These are phyloP conservation scores for Microbotryum violaceum DNA, from an alignment of 1,284 basidiomycete species.

Conservation along the genomic window DNA sequence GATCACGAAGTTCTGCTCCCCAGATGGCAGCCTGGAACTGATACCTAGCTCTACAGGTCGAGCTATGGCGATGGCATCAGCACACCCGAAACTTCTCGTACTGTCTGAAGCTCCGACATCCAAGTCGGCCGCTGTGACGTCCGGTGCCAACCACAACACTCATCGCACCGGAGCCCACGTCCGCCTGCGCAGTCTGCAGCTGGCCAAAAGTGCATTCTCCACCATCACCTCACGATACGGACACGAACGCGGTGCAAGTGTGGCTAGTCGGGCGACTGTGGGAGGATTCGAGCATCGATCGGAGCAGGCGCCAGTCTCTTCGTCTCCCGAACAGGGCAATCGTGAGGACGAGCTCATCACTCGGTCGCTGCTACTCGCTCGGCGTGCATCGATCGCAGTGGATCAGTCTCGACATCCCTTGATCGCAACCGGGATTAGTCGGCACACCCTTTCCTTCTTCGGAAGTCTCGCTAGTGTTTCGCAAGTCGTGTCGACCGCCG, in stretches of 20 bases:
- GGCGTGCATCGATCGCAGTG: no score
- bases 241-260: background rate
- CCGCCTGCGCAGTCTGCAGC: slow-evolving; percentile 25
- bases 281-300: slow-evolving; percentile 14
- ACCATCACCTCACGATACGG: background rate
- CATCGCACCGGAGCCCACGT: slow-evolving; percentile 8
- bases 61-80: slow-evolving; percentile 20
- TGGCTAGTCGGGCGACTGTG: slow-evolving; percentile 14
- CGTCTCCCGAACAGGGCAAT: background rate
- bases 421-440: background rate
- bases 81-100: slow-evolving; percentile 22
- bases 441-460: background rate
- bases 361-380: slow-evolving; percentile 10
- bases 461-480: background rate
- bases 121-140: no score
- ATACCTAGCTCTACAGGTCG: slow-evolving; percentile 11
- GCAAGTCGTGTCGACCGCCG: no score
- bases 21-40: no score
- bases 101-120: slow-evolving; percentile 5
- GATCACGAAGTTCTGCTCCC: background rate
- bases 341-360: slow-evolving; percentile 14
- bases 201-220: slow-evolving; percentile 7
- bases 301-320: background rate
- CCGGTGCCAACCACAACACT: no score
- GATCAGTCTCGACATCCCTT: background rate